These are phyloP conservation scores for Saturnispora saitoi DNA, from an alignment of 805 yeast species.

Conservation along the genomic window DNA sequence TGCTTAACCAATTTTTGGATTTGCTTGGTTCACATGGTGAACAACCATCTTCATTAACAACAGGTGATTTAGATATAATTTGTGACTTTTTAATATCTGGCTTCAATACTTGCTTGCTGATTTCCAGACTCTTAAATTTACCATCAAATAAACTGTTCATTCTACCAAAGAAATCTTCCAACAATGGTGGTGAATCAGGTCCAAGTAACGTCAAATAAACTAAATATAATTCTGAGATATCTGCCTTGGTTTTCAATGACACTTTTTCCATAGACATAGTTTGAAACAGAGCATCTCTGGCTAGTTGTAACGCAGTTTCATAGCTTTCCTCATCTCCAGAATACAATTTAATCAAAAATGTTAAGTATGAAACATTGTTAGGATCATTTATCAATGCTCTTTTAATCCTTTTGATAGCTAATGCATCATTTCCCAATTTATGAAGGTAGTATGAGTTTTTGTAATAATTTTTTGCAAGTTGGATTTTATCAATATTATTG, in stretches of 20 bases:
- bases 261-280: neutral
- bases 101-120: neutral
- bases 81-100: conserved; percentile 2
- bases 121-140: conserved; percentile 1
- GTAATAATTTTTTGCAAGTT: conserved; percentile 26
- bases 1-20: neutral
- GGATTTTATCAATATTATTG: conserved; percentile 4
- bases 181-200: conserved; percentile 31
- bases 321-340: conserved; percentile 48
- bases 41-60: conserved; percentile 5
- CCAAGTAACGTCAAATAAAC: conserved; percentile 69
- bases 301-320: conserved; percentile 11
- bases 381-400: conserved; percentile 41
- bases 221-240: conserved; percentile 58
- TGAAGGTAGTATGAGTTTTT: conserved; percentile 44
- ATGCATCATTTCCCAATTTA: conserved; percentile 33
- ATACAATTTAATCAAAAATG: conserved; percentile 53
- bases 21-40: conserved; percentile 10
- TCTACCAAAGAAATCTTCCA: conserved; percentile 59
- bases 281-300: neutral
- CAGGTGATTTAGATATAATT: neutral
- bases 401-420: conserved; percentile 40
- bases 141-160: conserved; percentile 33
- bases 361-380: conserved; percentile 54
- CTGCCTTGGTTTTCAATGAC: conserved; percentile 30